Evolutionary conservation across 768 basidiomycete genomes (phyloP), one percentile per base, ranked within the genome.

Genomic region (Termitomyces sp.): DNA sequence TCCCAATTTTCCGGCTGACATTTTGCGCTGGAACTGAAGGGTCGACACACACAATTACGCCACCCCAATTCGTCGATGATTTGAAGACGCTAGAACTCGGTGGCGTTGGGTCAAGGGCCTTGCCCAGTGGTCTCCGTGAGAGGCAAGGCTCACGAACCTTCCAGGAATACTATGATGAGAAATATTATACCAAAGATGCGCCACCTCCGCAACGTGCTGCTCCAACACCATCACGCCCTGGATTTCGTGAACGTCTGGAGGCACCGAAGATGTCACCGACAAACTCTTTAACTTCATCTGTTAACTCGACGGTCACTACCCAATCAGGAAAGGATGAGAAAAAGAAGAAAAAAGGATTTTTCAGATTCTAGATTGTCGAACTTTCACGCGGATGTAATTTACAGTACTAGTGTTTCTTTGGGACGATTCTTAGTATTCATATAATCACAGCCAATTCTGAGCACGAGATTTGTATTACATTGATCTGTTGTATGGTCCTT

Each of bases 31-130:
- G n/a, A 26, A 52, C 22, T 10, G 4, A 39, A 96, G 96, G 97
- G 28, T 96, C 97, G 4, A 95, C 94, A 5, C 94, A 98, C 69
- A 76, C 86, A 9, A 65, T 87, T 54, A 94, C 92, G 1, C 95
- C 97, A 2, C 84, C 86, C 36, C 76, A 84, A 28, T 96, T 97
- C 68, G 74, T 95, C 49, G 87, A 89, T 58, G 94, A 98, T 68
- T 78, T 98, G 57, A 90, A 90, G 69, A 85, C 88, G 20, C 78
- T 99, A 16, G 94, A 94, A 45, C 75, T 93, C 31, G 85, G 86
- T n/a, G 94, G 95, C 7, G 83, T 90, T 22, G 94, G 94, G 20
- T 92, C 90, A 6, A 78, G 77, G 55, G 79, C 84, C 16, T 60
- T 84, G 31, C 88, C 89, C 5, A 91, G 90, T 61, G 90, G 90